Base-by-base conservation (phyloP, 2,329 filamentous ascomycete species). In the Rhynchosporium graminicola region DNA sequence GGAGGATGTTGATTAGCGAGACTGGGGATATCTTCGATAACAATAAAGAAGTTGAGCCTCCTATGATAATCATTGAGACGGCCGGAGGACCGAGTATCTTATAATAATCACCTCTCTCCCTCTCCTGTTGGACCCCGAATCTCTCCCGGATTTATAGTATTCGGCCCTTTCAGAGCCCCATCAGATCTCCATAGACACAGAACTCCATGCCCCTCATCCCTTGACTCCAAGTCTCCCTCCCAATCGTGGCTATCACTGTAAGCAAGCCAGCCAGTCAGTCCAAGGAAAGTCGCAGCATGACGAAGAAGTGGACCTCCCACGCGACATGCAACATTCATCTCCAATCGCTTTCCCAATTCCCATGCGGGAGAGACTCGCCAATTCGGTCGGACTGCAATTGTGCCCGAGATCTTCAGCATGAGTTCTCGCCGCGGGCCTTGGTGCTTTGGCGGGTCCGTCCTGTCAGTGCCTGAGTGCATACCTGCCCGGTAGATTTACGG, bases 151-250 rank as follows among this genome's bases (percentile, higher is more conserved):
- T 40, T 26, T 15, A 60, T 28, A 36, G 40, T 31, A 63, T 51
- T 63, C 61, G 61, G 61, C 51, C 61, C 61, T 63, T 63, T 54
- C 47, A 51, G 57, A 51, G 47, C 46, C 47, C 43, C 60, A 56
- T 51, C 40, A 60, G 31, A 55, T 13, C 51, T 47, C 50, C 43
- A 38, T 50, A 20, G 1, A 20, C 20, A 20, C 48, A 10, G 26
- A 47, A 46, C 47, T 48, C 48, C 48, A 33, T 38, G 33, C 61
- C 56, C 57, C 57, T 60, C 57, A 60, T 57, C 57, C 61, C 61
- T 63, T 57, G 55, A 50, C 57, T 63, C 61, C 61, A 63, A 36
- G 33, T 36, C 33, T 36, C 33, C 33, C 5, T 36, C 33, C 9
- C 9, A 10, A 5, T 36, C 33, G 33, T 36, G 33, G 33, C 33